A percentile compares a stretch with the other conserved stretches of the same genome.
phyloP scores from a whole-genome alignment of 1,284 basidiomycete species.

The Ganoderma lucidum region DNA sequence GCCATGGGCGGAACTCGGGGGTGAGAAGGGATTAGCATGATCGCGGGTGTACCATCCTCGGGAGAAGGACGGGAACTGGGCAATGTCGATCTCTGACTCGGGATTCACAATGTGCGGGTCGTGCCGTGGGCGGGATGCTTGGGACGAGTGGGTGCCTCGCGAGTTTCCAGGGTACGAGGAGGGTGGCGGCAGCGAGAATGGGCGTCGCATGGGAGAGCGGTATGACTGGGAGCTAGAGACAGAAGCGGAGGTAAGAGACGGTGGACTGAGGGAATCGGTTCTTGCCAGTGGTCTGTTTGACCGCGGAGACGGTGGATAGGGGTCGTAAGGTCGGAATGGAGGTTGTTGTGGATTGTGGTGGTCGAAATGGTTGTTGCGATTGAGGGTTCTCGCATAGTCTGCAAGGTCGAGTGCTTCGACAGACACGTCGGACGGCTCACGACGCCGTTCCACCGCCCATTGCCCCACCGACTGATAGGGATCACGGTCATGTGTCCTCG shows the following conservation, averaged over 20 bases:
- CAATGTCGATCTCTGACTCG: constrained; percentile 59
- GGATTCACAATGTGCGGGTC: constrained; percentile 30
- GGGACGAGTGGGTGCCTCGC: constrained; percentile 34
- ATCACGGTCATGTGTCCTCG: constrained; percentile 18
- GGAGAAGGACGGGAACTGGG: constrained; percentile 69
- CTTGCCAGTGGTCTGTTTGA: constrained; percentile 48
- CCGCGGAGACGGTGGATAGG: constrained; percentile 50
- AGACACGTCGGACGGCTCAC: constrained; percentile 67
- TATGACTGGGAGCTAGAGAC: constrained; percentile 48
- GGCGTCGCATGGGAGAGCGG: constrained; percentile 43
- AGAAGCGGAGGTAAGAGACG: constrained; percentile 57
- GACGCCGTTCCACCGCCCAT: constrained; percentile 38
- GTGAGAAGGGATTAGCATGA: constrained; percentile 31
- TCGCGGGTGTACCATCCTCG: constrained; percentile 60
- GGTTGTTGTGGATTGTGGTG: constrained; percentile 37
- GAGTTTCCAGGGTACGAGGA: constrained; percentile 34
- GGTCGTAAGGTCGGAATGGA: constrained; percentile 40
- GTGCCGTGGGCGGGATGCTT: constrained; percentile 11
- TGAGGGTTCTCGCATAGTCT: constrained; percentile 65
- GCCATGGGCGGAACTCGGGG: constrained; percentile 26
- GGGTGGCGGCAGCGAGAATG: constrained; percentile 58
- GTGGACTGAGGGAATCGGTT: constrained; percentile 48
- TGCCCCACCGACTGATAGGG: constrained; percentile 28
- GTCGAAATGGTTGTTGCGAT: constrained; percentile 41
- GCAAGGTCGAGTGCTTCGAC: constrained; percentile 75